Conservation (phyloP, 768 basidiomycete species). For the Macrocybe gigantea region DNA sequence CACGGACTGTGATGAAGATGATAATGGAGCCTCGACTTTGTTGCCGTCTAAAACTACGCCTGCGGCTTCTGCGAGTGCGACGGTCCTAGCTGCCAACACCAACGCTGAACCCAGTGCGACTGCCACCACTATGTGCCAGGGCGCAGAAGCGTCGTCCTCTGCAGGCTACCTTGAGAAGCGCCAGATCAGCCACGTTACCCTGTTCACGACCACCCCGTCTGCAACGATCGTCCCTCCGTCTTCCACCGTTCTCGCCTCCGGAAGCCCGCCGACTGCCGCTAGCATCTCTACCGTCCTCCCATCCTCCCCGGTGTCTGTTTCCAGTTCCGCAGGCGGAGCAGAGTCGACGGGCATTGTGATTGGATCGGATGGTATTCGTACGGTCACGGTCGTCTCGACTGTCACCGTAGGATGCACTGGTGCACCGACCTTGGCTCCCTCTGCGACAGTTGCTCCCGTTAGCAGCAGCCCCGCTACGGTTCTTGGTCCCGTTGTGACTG, state of each 20-base stretch:
- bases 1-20: slow-evolving; percentile 8
- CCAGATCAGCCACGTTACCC: neutral
- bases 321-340: neutral
- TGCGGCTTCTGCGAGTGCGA: slow-evolving; percentile 6
- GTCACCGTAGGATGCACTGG: slow-evolving; percentile 20
- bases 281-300: neutral
- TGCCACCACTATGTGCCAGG: slow-evolving; percentile 3
- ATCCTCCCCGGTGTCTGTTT: neutral
- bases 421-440: neutral
- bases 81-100: slow-evolving; percentile 1
- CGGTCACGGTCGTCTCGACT: slow-evolving; percentile 28
- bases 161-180: neutral
- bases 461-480: slow-evolving; percentile 7
- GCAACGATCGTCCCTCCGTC: neutral
- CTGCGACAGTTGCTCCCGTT: slow-evolving; percentile 2
- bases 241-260: neutral
- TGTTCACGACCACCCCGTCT: slow-evolving; percentile 2
- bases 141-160: neutral
- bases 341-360: slow-evolving; percentile 15
- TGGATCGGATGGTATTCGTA: slow-evolving; percentile 26
- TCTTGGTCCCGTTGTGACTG: slow-evolving; percentile 6
- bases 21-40: slow-evolving; percentile 4
- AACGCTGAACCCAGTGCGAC: slow-evolving; percentile 6
- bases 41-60: slow-evolving; percentile 7
- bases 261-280: neutral